These are phyloP conservation scores for Metschnikowia aberdeeniae DNA, from an alignment of 805 yeast species.

Conservation along the genomic window DNA sequence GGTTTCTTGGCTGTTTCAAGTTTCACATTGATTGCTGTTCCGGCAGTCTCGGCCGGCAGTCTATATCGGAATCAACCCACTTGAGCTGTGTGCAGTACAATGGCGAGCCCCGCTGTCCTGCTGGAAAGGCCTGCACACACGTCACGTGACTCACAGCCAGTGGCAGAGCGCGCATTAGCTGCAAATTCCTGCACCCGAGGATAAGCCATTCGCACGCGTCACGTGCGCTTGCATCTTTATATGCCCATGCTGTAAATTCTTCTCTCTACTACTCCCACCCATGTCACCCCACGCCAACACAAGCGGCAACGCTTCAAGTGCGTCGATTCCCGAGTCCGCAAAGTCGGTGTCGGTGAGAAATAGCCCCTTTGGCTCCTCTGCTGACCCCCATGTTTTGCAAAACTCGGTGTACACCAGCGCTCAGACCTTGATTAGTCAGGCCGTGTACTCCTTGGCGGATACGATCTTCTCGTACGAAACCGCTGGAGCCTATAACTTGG, in stretches of 20 bases:
- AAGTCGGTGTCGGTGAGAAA: conserved; percentile 14
- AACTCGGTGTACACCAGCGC: conserved; percentile 53
- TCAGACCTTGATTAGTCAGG: conserved; percentile 48
- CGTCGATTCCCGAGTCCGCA: conserved; percentile 6
- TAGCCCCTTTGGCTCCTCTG: conserved; percentile 58
- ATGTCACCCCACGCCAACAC: conserved; percentile 13
- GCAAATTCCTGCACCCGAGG: conserved; percentile 3
- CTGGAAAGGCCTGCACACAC: neutral
- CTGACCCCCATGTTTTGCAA: conserved; percentile 49
- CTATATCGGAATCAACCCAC: too few species aligned
- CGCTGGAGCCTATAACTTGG: conserved; percentile 46
- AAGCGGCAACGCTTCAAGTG: conserved; percentile 4
- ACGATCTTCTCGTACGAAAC: conserved; percentile 69
- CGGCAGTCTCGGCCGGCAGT: too few species aligned
- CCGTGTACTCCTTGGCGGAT: conserved; percentile 48
- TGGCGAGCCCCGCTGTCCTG: too few species aligned
- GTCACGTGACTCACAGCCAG: neutral
- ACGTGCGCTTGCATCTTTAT: conserved; percentile 14
- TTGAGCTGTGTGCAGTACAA: too few species aligned
- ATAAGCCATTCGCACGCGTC: conserved; percentile 7
- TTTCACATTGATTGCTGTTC: too few species aligned
- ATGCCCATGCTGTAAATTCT: neutral
- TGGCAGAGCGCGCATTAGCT: neutral
- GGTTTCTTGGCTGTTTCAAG: too few species aligned
- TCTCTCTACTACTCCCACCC: neutral